Evolutionary conservation across 257 asterid genomes (phyloP).

Genomic region (Jacaranda copaia): DNA sequence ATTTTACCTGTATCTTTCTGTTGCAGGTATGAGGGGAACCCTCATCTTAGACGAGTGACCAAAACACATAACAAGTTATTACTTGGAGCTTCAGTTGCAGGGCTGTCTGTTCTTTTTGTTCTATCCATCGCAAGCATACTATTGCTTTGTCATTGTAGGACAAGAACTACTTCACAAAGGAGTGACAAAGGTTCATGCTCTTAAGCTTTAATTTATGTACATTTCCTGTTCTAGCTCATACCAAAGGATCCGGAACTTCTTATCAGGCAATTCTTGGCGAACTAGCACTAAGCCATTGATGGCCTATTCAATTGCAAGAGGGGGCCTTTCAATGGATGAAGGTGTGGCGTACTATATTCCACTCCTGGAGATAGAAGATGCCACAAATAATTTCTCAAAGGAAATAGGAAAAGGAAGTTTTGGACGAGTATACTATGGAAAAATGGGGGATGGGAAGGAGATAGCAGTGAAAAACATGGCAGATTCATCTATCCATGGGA

Average conservation of each 20-base stretch:
- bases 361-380: constrained; percentile 75
- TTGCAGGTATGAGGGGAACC: constrained; percentile 81
- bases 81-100: constrained; percentile 62
- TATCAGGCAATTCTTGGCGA: constrained; percentile 67
- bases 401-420: constrained; percentile 94
- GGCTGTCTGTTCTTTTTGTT: constrained; percentile 60
- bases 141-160: constrained; percentile 54
- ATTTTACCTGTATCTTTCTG: constrained; percentile 14
- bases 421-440: constrained; percentile 95
- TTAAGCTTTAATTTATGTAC: not conserved
- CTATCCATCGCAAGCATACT: constrained; percentile 62
- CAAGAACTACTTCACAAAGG: constrained; percentile 46
- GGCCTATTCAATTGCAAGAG: constrained; percentile 56
- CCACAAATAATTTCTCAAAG: constrained; percentile 70
- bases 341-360: constrained; percentile 91
- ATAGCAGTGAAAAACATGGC: constrained; percentile 97
- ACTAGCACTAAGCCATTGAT: constrained; percentile 61
- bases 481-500: constrained; percentile 90
- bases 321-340: constrained; percentile 83
- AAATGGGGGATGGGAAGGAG: constrained; percentile 87
- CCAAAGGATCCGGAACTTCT: constrained; percentile 2
- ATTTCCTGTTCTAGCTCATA: not conserved
- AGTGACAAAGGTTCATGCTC: constrained; percentile 53
- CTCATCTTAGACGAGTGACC: constrained; percentile 55
- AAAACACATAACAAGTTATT: constrained; percentile 54